phyloP scores from a whole-genome alignment of 352 stramenopile species.

The Pythium folliculosum region DNA sequence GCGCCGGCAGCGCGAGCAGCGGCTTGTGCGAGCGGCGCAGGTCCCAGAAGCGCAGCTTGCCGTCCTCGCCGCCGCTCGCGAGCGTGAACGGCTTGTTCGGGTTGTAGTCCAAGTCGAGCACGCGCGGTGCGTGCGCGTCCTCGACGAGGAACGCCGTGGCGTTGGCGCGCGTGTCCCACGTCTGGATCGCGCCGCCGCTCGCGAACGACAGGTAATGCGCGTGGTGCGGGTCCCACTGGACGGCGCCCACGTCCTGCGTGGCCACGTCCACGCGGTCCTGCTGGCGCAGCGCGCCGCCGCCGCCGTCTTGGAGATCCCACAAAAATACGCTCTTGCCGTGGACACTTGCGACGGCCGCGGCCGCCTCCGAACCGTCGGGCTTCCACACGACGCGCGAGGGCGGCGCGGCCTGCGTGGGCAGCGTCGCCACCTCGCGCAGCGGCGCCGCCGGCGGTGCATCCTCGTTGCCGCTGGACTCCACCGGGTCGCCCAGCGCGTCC shows the following conservation, averaged over 20 bases:
- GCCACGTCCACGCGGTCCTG: slow-evolving; percentile 55
- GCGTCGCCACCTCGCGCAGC: slow-evolving; percentile 35
- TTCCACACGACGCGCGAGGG: slow-evolving; percentile 42
- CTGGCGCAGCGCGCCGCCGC: slow-evolving; percentile 37
- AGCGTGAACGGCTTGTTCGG: slow-evolving; percentile 96
- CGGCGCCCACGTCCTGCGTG: slow-evolving; percentile 33
- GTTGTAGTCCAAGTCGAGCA: slow-evolving; percentile 95
- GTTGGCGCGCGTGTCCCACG: slow-evolving; percentile 64
- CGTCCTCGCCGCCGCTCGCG: slow-evolving; percentile 92
- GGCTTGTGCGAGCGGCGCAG: slow-evolving; percentile 79
- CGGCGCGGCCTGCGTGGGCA: slow-evolving; percentile 30
- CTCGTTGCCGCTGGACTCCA: slow-evolving; percentile 18
- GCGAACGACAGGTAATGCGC: slow-evolving; percentile 61
- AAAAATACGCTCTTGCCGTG: slow-evolving; percentile 33
- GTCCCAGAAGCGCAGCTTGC: slow-evolving; percentile 98
- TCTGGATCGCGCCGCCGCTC: slow-evolving; percentile 60
- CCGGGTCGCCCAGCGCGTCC: slow-evolving; percentile 22
- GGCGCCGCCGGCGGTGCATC: slow-evolving; percentile 21
- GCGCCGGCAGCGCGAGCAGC: slow-evolving; percentile 85
- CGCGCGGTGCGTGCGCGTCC: slow-evolving; percentile 61
- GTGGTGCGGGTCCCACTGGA: slow-evolving; percentile 88
- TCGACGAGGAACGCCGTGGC: slow-evolving; percentile 46
- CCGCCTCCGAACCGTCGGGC: slow-evolving; percentile 10
- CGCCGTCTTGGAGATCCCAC: slow-evolving; percentile 46
- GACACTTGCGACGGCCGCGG: slow-evolving; percentile 14